Evolutionary conservation across 495 filamentous ascomycete genomes (phyloP), one percentile per base, ranked within the genome.

Genomic region (Penicillium turbatum): DNA sequence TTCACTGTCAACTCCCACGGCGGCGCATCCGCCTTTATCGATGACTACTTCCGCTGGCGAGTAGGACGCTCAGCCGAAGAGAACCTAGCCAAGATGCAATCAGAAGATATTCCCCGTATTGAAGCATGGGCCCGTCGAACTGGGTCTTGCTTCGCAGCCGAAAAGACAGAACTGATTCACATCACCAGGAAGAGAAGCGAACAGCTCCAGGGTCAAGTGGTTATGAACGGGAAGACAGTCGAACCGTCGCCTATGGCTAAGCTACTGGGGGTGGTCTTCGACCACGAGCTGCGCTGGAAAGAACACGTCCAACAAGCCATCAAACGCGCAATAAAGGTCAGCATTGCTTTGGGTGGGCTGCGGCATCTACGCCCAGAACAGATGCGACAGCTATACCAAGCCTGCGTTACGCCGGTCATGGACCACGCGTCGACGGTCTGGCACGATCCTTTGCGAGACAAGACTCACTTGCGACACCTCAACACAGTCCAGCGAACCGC

Each of bases 101-200:
- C 46, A 6, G 41, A 64, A 12, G 54, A 67, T 39, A 62, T 64
- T 5, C 54, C 58, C 5, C 50, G 59, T 0, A 64, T 62, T 31
- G 48, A 62, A 39, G 11, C 10, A 12, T 68, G 50, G 65, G 57
- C 57, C 6, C 31, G 30, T 9, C 10, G 16, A 9, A 65, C 60
- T 6, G 48, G 63, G 9, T 57, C 54, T 12, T 51, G 30, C 37
- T 69, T 69, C 41, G 38, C 54, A 16, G 53, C 53, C 2, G 58
- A 69, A 43, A 69, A 66, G 47, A 64, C 52, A 3, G 54, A 62
- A 17, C 56, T 69, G 0, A 66, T 66, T 19, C 46, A 66, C 32
- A 5, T 66, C 10, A 62, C 48, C 1, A 55, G 52, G 42, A 48
- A 34, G 1, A 61, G 51, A 45, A 5, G 21, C 19, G 39, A 54